phyloP scores from a whole-genome alignment of 169 alveolate species.

The Eimeria zaria region DNA sequence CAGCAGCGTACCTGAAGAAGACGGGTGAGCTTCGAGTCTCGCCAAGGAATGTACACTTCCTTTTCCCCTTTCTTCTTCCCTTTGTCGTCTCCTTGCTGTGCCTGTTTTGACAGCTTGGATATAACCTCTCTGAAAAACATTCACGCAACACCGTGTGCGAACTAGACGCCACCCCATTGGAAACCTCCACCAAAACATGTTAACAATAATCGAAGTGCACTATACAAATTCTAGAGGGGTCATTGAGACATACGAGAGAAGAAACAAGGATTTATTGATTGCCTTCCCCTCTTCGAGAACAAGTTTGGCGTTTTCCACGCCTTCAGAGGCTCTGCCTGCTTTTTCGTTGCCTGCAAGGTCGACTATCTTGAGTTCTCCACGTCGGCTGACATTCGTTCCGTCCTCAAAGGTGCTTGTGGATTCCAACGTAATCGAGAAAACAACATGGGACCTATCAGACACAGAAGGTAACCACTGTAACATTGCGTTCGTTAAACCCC shows the following conservation, averaged over 20 bases:
- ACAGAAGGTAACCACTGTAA: background rate
- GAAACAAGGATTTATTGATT: constrained; percentile 89
- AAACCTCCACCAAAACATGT: background rate
- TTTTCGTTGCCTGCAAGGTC: constrained; percentile 91
- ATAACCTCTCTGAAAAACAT: constrained; percentile 89
- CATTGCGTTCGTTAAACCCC: background rate
- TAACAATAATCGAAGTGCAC: background rate
- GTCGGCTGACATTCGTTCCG: constrained; percentile 88
- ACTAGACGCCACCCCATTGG: background rate
- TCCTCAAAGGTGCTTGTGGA: constrained; percentile 88
- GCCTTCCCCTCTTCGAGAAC: constrained; percentile 90
- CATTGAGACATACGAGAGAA: constrained; percentile 64
- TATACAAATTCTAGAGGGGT: background rate
- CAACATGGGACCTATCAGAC: constrained; percentile 90
- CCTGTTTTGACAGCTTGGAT: constrained; percentile 89
- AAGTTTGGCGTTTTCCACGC: constrained; percentile 89
- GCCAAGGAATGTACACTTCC: constrained; percentile 90
- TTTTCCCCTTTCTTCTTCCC: constrained; percentile 87
- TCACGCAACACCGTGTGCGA: background rate
- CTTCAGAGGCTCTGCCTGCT: constrained; percentile 91
- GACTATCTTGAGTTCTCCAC: constrained; percentile 90
- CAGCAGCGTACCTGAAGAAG: constrained; percentile 86
- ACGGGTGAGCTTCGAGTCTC: constrained; percentile 91
- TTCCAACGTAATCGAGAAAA: constrained; percentile 90
- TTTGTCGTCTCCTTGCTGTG: constrained; percentile 88